A percentile compares a stretch with the other conserved stretches of the same genome.
These are phyloP conservation scores for Ustilago lituana DNA, from an alignment of 1,284 basidiomycete genomes.

Conservation along the genomic window DNA sequence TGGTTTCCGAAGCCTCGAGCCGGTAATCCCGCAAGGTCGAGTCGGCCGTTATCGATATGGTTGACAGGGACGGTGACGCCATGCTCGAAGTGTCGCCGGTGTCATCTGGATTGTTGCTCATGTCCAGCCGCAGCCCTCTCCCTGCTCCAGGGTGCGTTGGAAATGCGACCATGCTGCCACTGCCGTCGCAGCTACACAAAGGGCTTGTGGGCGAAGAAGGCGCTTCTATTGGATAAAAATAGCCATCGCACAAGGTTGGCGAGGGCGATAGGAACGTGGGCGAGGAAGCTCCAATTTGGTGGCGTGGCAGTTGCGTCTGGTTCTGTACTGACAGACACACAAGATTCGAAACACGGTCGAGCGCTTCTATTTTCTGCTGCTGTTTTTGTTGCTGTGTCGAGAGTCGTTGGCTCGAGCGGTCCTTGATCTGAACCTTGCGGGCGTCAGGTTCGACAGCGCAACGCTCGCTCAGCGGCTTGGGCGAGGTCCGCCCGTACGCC, in stretches of 20 bases:
- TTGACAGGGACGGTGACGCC: constrained; percentile 15
- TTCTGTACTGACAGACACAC: constrained; percentile 29
- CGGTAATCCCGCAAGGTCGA: not conserved
- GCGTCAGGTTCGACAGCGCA: not conserved
- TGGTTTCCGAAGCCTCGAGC: not conserved
- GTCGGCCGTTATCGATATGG: constrained; percentile 10
- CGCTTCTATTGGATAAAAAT: constrained; percentile 23
- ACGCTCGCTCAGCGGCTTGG: not conserved
- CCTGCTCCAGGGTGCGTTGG: not conserved
- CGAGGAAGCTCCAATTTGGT: constrained; percentile 9
- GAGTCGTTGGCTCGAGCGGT: constrained; percentile 7
- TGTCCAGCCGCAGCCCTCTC: not conserved
- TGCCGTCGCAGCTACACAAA: not conserved
- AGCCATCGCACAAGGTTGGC: constrained; percentile 13
- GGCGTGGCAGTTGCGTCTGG: constrained; percentile 7
- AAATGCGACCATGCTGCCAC: constrained; percentile 16
- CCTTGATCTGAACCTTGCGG: not conserved
- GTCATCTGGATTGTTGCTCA: not conserved
- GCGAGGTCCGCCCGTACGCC: not conserved
- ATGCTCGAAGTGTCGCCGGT: not conserved
- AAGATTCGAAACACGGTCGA: constrained; percentile 32
- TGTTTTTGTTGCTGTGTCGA: constrained; percentile 14
- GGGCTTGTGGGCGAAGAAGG: constrained; percentile 17
- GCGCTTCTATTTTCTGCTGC: constrained; percentile 24
- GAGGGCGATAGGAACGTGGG: constrained; percentile 15